These are phyloP conservation scores for Aureobasidium sp. DNA, from an alignment of 2,329 filamentous ascomycete genomes.

Conservation along the genomic window DNA sequence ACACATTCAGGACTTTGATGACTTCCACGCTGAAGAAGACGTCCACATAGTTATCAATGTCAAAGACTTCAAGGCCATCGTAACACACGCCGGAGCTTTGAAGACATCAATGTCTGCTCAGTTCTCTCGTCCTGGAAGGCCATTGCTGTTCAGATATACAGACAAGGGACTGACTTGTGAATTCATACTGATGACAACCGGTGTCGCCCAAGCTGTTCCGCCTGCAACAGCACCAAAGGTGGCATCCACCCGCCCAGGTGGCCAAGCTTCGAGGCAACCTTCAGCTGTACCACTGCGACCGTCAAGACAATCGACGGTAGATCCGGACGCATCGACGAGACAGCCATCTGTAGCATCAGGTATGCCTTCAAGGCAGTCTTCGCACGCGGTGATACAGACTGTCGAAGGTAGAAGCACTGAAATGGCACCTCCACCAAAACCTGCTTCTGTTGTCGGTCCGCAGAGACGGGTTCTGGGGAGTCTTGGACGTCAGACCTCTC, in stretches of 20 bases:
- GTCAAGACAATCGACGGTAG: slow-evolving; percentile 4
- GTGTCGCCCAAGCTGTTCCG: slow-evolving; percentile 42
- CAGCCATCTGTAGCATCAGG: slow-evolving; percentile 8
- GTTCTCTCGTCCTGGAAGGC: slow-evolving; percentile 63
- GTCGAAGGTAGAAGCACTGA: neutral
- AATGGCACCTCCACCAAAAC: slow-evolving; percentile 16
- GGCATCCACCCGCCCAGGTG: slow-evolving; percentile 26
- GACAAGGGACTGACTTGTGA: slow-evolving; percentile 62
- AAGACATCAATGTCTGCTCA: slow-evolving; percentile 57
- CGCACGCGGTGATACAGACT: neutral
- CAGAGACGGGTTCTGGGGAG: slow-evolving; percentile 21
- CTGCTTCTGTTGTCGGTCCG: slow-evolving; percentile 1
- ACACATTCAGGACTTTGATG: slow-evolving; percentile 67
- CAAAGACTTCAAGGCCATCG: slow-evolving; percentile 73
- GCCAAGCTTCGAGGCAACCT: slow-evolving; percentile 27
- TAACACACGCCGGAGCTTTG: slow-evolving; percentile 63
- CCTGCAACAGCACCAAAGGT: slow-evolving; percentile 27
- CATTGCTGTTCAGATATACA: slow-evolving; percentile 62
- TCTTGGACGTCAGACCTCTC: slow-evolving; percentile 16
- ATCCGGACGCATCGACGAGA: neutral
- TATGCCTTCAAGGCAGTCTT: slow-evolving; percentile 1
- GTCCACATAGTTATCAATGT: slow-evolving; percentile 74
- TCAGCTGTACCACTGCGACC: slow-evolving; percentile 16
- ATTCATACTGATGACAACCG: slow-evolving; percentile 76
- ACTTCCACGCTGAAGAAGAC: slow-evolving; percentile 64